Conservation (phyloP, 2,329 filamentous ascomycete genomes). For the Apiospora malaysiana region DNA sequence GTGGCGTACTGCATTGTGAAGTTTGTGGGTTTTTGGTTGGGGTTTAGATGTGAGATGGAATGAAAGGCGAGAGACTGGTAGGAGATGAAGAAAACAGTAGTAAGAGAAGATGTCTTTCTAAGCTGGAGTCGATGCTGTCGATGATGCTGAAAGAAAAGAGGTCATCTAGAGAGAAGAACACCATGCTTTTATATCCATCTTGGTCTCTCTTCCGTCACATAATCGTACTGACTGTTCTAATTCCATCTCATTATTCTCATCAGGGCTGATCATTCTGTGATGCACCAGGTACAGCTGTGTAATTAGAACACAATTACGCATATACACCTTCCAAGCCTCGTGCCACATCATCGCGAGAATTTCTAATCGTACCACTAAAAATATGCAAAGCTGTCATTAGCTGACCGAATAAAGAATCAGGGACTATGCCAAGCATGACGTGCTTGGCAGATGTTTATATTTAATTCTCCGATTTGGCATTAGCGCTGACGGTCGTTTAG, state of each 20-base stretch:
- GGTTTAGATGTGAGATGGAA: not conserved
- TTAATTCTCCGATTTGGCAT: not conserved
- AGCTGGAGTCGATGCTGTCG: not conserved
- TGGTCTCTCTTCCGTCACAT: not conserved
- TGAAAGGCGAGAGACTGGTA: not conserved
- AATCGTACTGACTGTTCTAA: not conserved
- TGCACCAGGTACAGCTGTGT: not conserved
- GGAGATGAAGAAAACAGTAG: not conserved
- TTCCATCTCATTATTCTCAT: not conserved
- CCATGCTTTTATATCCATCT: not conserved
- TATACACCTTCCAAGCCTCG: not conserved
- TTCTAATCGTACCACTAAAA: not conserved
- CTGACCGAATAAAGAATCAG: not conserved
- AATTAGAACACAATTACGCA: not conserved
- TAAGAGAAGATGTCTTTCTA: not conserved
- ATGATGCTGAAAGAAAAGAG: not conserved
- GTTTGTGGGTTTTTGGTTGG: not conserved
- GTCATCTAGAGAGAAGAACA: not conserved
- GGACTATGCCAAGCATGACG: slow-evolving; percentile 2
- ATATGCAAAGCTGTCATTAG: not conserved
- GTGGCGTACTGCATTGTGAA: slow-evolving; percentile 15
- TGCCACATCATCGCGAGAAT: not conserved
- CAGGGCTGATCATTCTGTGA: not conserved
- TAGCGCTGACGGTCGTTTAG: not conserved
- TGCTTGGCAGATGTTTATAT: not conserved